phyloP scores from a whole-genome alignment of 164 flowering plant species.

The Kingdonia uniflora region DNA sequence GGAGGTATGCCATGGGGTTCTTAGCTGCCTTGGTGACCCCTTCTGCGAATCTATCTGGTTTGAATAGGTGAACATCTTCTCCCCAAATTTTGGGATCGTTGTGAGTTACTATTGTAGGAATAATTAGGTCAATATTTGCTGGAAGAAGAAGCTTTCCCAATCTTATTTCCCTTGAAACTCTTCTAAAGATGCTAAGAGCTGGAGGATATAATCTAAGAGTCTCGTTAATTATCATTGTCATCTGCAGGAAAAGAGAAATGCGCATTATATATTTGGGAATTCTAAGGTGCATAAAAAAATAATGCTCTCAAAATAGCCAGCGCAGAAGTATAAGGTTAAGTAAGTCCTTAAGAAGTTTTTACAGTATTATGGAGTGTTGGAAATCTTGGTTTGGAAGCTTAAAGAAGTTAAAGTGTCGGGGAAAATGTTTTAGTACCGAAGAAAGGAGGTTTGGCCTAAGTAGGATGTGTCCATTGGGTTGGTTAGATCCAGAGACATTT shows the following conservation, averaged over 20 bases:
- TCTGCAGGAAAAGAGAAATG: slow-evolving; percentile 11
- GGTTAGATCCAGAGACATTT: no score
- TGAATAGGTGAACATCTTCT: slow-evolving; percentile 36
- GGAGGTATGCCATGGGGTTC: slow-evolving; percentile 20
- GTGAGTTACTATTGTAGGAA: slow-evolving; percentile 25
- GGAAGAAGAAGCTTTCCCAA: slow-evolving; percentile 25
- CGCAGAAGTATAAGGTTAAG: no score
- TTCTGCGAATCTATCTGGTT: slow-evolving; percentile 41
- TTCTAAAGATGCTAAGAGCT: slow-evolving; percentile 4
- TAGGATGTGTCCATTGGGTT: no score
- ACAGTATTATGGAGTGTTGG: no score
- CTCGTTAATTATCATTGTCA: slow-evolving; percentile 39
- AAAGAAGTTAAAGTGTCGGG: no score
- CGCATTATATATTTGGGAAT: background rate
- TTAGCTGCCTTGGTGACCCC: slow-evolving; percentile 30
- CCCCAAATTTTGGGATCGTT: slow-evolving; percentile 36
- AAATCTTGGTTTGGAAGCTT: no score
- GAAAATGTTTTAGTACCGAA: no score
- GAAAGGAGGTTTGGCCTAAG: no score
- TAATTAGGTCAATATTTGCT: slow-evolving; percentile 5
- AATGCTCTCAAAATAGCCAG: no score
- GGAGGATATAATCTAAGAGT: slow-evolving; percentile 35
- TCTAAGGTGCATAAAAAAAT: no score
- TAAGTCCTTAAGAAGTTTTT: no score
- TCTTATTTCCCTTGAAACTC: slow-evolving; percentile 8